Percentiles rank a stretch among this genome's conserved stretches.
Conservation (phyloP, 345 rosid genomes). For the Carallia brachiata region DNA sequence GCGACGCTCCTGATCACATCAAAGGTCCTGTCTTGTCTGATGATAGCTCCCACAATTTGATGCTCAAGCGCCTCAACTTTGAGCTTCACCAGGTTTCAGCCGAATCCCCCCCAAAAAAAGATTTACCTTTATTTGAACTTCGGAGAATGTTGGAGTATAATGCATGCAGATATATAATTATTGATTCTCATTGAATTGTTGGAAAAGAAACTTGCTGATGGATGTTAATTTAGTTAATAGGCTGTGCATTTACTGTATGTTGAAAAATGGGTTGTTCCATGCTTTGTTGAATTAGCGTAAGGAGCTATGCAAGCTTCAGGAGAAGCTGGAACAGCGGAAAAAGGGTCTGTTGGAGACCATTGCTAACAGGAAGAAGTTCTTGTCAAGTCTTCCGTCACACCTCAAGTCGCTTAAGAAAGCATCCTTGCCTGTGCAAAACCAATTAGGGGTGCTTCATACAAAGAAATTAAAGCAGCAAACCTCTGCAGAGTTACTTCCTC, state of each 20-base stretch:
- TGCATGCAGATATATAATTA: too few relatives aligned
- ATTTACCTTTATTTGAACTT: too few relatives aligned
- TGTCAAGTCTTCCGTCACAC: constrained; percentile 76
- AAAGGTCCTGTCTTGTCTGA: constrained; percentile 49
- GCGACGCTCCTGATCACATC: constrained; percentile 65
- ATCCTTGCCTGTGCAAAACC: constrained; percentile 84
- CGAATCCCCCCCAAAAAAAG: neutral
- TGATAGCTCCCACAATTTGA: constrained; percentile 66
- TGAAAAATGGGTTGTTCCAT: too few relatives aligned
- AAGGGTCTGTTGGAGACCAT: constrained; percentile 64
- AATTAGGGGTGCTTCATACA: constrained; percentile 59
- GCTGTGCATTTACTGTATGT: too few relatives aligned
- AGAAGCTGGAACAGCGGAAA: constrained; percentile 60
- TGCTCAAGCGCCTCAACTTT: constrained; percentile 82
- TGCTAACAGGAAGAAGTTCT: constrained; percentile 78
- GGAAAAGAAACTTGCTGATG: too few relatives aligned
- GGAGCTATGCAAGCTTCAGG: constrained; percentile 73
- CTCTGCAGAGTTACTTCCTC: constrained; percentile 89
- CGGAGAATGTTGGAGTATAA: too few relatives aligned
- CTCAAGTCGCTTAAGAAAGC: constrained; percentile 93
- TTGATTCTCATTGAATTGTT: too few relatives aligned
- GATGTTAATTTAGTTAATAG: too few relatives aligned
- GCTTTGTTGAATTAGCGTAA: constrained; percentile 51
- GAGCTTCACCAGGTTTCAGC: constrained; percentile 76
- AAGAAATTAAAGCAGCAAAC: constrained; percentile 81